A percentile compares a stretch with the other conserved stretches of the same genome.
These are phyloP conservation scores for Cryptosporidium muris DNA, from an alignment of 169 alveolate species.

Conservation along the genomic window DNA sequence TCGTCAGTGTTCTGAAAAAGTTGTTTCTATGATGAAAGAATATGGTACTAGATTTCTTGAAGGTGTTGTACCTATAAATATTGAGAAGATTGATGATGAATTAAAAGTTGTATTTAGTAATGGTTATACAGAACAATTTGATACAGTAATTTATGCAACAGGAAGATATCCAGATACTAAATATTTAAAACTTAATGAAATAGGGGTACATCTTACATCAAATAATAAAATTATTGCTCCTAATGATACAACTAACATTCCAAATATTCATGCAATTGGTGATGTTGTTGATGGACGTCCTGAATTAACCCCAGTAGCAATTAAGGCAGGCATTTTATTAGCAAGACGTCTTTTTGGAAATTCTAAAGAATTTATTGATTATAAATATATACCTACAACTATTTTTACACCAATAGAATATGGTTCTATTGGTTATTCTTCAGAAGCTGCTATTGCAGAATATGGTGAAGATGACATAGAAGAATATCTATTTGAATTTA, in stretches of 20 bases:
- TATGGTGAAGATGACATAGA: constrained; percentile 82
- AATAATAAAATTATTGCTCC: constrained; percentile 87
- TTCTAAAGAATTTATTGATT: constrained; percentile 85
- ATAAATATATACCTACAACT: constrained; percentile 92
- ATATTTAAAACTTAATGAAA: constrained; percentile 78
- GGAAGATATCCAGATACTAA: constrained; percentile 94
- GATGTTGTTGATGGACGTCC: constrained; percentile 93
- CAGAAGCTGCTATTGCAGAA: constrained; percentile 91
- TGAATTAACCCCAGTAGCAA: constrained; percentile 98
- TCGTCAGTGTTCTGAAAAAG: constrained; percentile 90
- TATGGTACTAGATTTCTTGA: constrained; percentile 88
- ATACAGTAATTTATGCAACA: constrained; percentile 95
- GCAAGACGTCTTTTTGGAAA: constrained; percentile 92
- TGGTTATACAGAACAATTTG: constrained; percentile 84
- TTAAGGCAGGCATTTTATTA: constrained; percentile 94
- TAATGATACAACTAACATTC: constrained; percentile 89
- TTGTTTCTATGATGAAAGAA: constrained; percentile 87
- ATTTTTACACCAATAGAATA: constrained; percentile 98
- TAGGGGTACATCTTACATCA: constrained; percentile 82
- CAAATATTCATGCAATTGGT: constrained; percentile 92
- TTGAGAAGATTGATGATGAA: constrained; percentile 83
- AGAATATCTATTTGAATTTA: constrained; percentile 87
- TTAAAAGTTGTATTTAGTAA: constrained; percentile 81
- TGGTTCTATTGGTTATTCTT: constrained; percentile 93
- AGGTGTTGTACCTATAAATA: constrained; percentile 86